These are phyloP conservation scores for Thamnidium elegans DNA, from an alignment of 192 early-diverging fungal genomes.

Conservation along the genomic window DNA sequence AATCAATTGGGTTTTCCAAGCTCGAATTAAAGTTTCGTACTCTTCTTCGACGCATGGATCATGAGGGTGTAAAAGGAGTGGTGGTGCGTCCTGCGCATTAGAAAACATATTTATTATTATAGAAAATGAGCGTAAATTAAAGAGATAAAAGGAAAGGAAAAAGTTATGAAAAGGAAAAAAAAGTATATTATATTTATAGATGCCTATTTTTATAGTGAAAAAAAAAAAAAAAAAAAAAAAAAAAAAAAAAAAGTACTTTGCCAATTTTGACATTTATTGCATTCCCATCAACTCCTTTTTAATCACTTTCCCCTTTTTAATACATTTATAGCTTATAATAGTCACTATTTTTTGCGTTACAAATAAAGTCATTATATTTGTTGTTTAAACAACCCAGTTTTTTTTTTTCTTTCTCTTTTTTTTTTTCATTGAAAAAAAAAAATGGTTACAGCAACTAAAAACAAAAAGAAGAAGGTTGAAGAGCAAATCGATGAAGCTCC, in stretches of 20 bases:
- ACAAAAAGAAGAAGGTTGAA: conserved; percentile 1
- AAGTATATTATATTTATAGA: not conserved
- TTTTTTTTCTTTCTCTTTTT: not conserved
- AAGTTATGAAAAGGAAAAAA: not conserved
- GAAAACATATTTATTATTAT: not conserved
- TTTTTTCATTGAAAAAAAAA: not conserved
- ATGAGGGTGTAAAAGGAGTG: conserved; percentile 2
- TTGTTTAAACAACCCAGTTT: not conserved
- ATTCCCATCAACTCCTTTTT: conserved; percentile 1
- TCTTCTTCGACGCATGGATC: conserved; percentile 23
- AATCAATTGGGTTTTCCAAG: conserved; percentile 19
- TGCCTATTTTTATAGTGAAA: conserved; percentile 5
- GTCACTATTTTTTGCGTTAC: no score
- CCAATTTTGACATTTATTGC: conserved; percentile 19
- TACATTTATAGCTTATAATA: no score
- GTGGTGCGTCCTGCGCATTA: not conserved
- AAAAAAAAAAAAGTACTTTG: not conserved
- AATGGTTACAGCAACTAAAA: not conserved
- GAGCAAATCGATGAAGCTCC: not conserved
- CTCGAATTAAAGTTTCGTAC: conserved; percentile 15
- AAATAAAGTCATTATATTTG: no score
- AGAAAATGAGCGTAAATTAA: not conserved
- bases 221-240: no score
- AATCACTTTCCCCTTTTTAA: not conserved
- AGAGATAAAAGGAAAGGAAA: not conserved